A percentile compares a stretch with the other conserved stretches of the same genome.
Conservation (phyloP, 2,329 filamentous ascomycete genomes). For the Ophiosphaerella korrae region DNA sequence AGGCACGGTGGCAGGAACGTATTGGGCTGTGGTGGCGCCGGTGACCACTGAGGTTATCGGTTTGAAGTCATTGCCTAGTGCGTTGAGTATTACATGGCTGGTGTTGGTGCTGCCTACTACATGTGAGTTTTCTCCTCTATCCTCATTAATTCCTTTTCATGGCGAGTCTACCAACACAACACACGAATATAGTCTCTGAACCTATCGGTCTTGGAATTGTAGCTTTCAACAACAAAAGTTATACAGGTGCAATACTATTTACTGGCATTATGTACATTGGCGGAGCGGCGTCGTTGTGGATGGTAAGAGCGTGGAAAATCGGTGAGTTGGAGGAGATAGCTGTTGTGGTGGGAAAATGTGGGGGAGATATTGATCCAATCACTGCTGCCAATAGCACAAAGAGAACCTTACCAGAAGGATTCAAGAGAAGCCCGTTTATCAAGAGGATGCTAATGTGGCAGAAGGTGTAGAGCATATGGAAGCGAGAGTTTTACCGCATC, state of each 20-base stretch:
- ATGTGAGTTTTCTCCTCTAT: slow-evolving; percentile 48
- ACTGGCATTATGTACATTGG: slow-evolving; percentile 67
- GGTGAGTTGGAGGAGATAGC: slow-evolving; percentile 55
- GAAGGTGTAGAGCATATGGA: slow-evolving; percentile 26
- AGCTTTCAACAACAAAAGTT: slow-evolving; percentile 54
- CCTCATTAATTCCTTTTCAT: not conserved
- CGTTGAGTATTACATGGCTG: slow-evolving; percentile 74
- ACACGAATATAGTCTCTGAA: slow-evolving; percentile 50
- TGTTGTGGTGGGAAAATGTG: slow-evolving; percentile 34
- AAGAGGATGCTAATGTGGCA: slow-evolving; percentile 39
- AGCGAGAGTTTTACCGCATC: no score
- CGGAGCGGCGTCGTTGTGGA: slow-evolving; percentile 58
- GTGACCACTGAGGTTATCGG: slow-evolving; percentile 77
- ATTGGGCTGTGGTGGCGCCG: slow-evolving; percentile 68
- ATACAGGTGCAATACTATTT: slow-evolving; percentile 65
- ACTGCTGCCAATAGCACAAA: slow-evolving; percentile 3
- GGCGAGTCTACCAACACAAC: slow-evolving; percentile 9
- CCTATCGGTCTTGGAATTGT: slow-evolving; percentile 62
- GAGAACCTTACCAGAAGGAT: slow-evolving; percentile 6
- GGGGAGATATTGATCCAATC: slow-evolving; percentile 28
- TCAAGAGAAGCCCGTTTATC: slow-evolving; percentile 30
- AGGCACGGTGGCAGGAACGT: slow-evolving; percentile 71
- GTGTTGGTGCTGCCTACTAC: slow-evolving; percentile 72
- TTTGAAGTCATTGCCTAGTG: slow-evolving; percentile 69
- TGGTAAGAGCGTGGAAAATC: slow-evolving; percentile 67